phyloP scores from a whole-genome alignment of 2,329 filamentous ascomycete species.

The Dactylellina drechsleri region DNA sequence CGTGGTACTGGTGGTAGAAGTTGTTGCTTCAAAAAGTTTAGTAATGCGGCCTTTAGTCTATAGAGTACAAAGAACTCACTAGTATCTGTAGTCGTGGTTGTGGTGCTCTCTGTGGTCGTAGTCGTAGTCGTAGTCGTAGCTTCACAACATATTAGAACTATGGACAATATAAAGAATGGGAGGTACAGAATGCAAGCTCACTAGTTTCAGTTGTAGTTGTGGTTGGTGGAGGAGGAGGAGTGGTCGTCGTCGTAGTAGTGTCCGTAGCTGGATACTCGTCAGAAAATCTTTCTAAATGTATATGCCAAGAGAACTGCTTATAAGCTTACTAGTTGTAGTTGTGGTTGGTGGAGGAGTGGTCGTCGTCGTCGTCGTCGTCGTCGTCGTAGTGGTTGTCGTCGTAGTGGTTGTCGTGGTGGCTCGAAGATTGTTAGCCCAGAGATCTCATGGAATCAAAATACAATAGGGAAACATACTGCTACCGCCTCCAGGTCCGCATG shows the following conservation, averaged over 20 bases:
- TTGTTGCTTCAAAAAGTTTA: too few relatives aligned
- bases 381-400: too few relatives aligned
- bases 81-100: neutral
- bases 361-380: conserved; percentile 27
- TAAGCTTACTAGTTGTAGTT: neutral
- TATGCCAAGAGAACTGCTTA: neutral
- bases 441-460: neutral
- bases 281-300: neutral
- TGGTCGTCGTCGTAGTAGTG: conserved; percentile 7
- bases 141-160: neutral
- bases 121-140: conserved; percentile 8
- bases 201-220: neutral
- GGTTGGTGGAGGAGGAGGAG: neutral
- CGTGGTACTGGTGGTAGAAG: too few relatives aligned
- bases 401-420: conserved; percentile 25
- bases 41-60: too few relatives aligned
- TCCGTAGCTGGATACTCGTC: conserved; percentile 6
- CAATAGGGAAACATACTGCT: conserved; percentile 11
- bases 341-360: conserved; percentile 17
- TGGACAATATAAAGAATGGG: neutral
- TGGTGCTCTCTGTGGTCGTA: neutral
- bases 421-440: conserved; percentile 1
- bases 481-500: conserved; percentile 17
- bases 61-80: too few relatives aligned
- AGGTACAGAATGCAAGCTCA: neutral